Evolutionary conservation across 441 rosid genomes (phyloP).

Genomic region (Populus hybrid): DNA sequence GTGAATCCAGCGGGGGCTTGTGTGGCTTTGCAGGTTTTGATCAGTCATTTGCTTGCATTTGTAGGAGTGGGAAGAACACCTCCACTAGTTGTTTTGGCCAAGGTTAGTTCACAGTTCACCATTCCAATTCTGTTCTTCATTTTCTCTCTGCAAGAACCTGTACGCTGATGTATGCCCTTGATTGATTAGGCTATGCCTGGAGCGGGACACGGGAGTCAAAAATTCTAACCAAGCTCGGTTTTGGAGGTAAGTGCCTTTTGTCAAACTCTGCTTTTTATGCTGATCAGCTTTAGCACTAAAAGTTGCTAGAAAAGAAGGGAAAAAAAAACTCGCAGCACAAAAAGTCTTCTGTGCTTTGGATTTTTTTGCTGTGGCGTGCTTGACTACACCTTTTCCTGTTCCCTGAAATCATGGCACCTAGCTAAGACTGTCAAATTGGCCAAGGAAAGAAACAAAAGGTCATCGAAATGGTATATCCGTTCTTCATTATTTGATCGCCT

Average conservation of each 20-base stretch:
- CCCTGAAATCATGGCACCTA: neutral
- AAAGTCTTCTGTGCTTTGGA: conserved; percentile 20
- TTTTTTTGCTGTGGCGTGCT: neutral
- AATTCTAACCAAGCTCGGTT: conserved; percentile 32
- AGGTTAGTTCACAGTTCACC: conserved; percentile 37
- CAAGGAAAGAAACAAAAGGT: neutral
- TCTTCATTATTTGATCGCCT: neutral
- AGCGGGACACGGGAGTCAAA: conserved; percentile 48
- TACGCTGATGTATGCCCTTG: conserved; percentile 1
- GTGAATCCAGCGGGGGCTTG: conserved; percentile 65
- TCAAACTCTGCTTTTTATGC: conserved; percentile 20
- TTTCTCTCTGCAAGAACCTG: neutral
- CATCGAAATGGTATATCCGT: neutral
- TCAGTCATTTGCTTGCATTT: conserved; percentile 66
- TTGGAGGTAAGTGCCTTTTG: conserved; percentile 40
- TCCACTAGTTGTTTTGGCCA: conserved; percentile 50
- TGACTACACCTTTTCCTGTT: conserved; percentile 4
- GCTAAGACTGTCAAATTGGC: neutral
- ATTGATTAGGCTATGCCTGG: conserved; percentile 43
- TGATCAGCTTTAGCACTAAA: conserved; percentile 18
- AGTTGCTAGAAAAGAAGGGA: neutral
- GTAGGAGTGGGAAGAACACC: conserved; percentile 51
- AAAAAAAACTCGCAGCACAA: neutral
- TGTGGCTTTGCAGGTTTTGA: conserved; percentile 63
- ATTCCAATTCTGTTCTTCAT: neutral